Evolutionary conservation across 257 asterid genomes (phyloP).

Genomic region (Przewalskia tangutica): DNA sequence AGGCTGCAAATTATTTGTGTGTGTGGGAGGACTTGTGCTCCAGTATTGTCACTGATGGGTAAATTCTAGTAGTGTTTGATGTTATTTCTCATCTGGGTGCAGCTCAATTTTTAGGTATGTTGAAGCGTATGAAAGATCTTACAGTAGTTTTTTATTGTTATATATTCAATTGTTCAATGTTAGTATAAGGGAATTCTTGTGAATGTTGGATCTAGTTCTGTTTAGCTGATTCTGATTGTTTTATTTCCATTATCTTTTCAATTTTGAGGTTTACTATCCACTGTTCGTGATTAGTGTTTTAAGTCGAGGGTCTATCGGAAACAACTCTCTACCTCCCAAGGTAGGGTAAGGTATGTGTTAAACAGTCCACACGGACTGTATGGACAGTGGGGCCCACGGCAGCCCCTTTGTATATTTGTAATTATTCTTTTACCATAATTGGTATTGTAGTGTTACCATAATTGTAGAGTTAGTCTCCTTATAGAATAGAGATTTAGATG

Average conservation of each 20-base stretch:
- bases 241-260: neutral
- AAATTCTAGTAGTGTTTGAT: slow-evolving; percentile 19
- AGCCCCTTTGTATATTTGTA: too few species aligned
- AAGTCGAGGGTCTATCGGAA: too few species aligned
- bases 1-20: neutral
- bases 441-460: too few species aligned
- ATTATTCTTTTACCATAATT: too few species aligned
- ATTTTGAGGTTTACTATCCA: neutral
- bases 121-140: neutral
- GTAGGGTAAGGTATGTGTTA: too few species aligned
- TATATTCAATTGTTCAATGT: neutral
- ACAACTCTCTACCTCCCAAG: too few species aligned
- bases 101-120: neutral
- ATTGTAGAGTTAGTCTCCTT: too few species aligned
- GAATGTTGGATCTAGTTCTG: neutral
- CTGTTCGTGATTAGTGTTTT: neutral
- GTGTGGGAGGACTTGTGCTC: neutral
- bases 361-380: too few species aligned
- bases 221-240: neutral
- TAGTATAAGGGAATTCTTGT: neutral
- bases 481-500: too few species aligned
- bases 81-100: slow-evolving; percentile 23
- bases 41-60: neutral
- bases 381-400: too few species aligned
- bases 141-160: neutral